These are phyloP conservation scores for Prunus kanzakura DNA, from an alignment of 306 rosid species.

Conservation along the genomic window DNA sequence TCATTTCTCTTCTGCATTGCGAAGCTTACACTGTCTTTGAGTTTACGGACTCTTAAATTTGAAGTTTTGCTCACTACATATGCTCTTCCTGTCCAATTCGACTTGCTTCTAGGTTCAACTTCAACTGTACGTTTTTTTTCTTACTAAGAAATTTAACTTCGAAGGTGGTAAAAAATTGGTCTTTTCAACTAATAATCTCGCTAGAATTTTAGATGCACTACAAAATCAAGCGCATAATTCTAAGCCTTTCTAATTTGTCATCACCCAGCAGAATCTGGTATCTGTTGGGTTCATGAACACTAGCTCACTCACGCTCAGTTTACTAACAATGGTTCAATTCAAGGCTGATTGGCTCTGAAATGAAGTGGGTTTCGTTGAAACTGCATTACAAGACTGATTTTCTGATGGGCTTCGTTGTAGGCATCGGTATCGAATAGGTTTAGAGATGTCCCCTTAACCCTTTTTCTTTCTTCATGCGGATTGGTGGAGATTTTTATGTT, in stretches of 20 bases:
- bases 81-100: too few species aligned
- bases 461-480: too few species aligned
- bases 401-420: not conserved
- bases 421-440: not conserved
- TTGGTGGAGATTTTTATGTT: not conserved
- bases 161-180: not conserved
- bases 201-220: not conserved
- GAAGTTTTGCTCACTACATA: too few species aligned
- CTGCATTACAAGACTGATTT: not conserved
- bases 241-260: not conserved
- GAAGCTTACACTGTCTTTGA: too few species aligned
- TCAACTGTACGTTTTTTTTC: too few species aligned
- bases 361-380: conserved; percentile 8
- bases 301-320: conserved; percentile 17
- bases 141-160: not conserved
- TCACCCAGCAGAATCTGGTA: not conserved
- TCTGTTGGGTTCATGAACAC: not conserved
- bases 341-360: not conserved
- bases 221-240: not conserved
- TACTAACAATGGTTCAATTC: conserved; percentile 14
- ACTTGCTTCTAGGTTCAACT: too few species aligned
- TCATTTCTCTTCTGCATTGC: too few species aligned
- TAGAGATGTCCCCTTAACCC: not conserved
- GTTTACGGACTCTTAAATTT: too few species aligned
- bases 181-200: not conserved